Base-by-base conservation (phyloP, 1,139 yeast genomes). In the Taphrina communis region DNA sequence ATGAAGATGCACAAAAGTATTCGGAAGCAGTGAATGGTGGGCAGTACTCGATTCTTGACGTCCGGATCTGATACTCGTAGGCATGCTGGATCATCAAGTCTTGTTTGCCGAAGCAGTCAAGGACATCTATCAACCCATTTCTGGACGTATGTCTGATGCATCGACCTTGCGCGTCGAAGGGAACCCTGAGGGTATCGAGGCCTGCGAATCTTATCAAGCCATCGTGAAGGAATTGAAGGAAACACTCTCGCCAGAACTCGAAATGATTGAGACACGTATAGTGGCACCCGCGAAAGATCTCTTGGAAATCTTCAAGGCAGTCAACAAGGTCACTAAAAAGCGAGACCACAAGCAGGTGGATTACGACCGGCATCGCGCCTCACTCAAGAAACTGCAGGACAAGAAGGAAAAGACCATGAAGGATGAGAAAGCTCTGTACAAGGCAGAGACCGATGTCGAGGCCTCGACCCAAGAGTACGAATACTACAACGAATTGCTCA, bases 321-420 rank as follows among this genome's bases (percentile, higher is more conserved):
- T 94, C 75, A 85, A 97, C 73, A 95, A 93, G 79, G 91, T 93
- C 96, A 88, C 97, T 38, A 86, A 90, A 69, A 94, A 94, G 81
- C 88, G 99, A 80, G 93, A 90, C 74, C 99, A 94, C 80, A 94
- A 94, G 80, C 96, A 90, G 80, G 82, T 94, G 75, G 99, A 94
- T 79, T 83, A 94, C 75, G 99, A 94, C 77, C 87, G 99, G 73
- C 94, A 86, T 77, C 85, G 86, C 74, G 83, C 88, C 76, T 81
- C 86, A 11, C 82, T 86, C 76, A 84, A 83, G 77, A 92, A 90
- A 80, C 83, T 85, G 72, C 95, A 90, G 76, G 87, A 83, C 68
- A 93, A 92, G 82, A 88, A 89, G 77, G 97, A 93, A 75, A 85
- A 87, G 72, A 86, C 89, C 7, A 84, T 88, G 59, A 93, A 92